Conservation (phyloP, 2,329 filamentous ascomycete genomes). For the Endothia cerciana region DNA sequence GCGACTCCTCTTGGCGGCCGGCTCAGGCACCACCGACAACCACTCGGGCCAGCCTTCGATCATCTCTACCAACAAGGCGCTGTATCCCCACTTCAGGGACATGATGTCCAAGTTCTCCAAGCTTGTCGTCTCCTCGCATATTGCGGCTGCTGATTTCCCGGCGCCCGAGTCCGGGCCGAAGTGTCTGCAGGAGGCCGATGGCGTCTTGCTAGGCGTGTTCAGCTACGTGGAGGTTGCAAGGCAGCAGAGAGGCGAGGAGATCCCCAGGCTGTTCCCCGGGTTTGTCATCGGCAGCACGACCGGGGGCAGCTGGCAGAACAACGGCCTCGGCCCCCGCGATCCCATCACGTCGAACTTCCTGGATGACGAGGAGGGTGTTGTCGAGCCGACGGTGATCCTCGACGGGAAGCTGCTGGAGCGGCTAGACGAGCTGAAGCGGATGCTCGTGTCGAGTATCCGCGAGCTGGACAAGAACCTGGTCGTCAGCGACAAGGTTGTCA, state of each 20-base stretch:
- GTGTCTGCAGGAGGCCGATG: constrained; percentile 95
- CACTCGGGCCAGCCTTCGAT: constrained; percentile 99
- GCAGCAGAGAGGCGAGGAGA: constrained; percentile 90
- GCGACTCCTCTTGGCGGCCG: constrained; percentile 88
- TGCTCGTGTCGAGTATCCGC: constrained; percentile 83
- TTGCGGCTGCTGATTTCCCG: constrained; percentile 94
- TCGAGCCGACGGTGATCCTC: constrained; percentile 74
- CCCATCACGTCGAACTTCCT: constrained; percentile 81
- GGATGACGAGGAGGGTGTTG: constrained; percentile 75
- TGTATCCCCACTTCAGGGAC: constrained; percentile 96
- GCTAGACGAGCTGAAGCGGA: constrained; percentile 82
- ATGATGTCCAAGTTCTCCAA: constrained; percentile 99
- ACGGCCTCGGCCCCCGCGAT: constrained; percentile 67
- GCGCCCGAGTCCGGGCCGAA: constrained; percentile 93
- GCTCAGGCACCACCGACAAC: constrained; percentile 96
- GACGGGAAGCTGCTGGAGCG: constrained; percentile 79
- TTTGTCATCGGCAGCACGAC: constrained; percentile 85
- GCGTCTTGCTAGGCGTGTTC: constrained; percentile 89
- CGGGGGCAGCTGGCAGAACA: constrained; percentile 87
- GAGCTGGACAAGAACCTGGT: constrained; percentile 84
- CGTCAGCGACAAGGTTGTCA: constrained; percentile 79
- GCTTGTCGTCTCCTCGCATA: constrained; percentile 94
- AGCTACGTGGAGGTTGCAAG: constrained; percentile 95
- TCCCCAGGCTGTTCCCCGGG: constrained; percentile 88
- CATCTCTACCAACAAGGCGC: constrained; percentile 94